Evolutionary conservation across 768 basidiomycete species (phyloP).

Genomic region (Heimioporus sp.): DNA sequence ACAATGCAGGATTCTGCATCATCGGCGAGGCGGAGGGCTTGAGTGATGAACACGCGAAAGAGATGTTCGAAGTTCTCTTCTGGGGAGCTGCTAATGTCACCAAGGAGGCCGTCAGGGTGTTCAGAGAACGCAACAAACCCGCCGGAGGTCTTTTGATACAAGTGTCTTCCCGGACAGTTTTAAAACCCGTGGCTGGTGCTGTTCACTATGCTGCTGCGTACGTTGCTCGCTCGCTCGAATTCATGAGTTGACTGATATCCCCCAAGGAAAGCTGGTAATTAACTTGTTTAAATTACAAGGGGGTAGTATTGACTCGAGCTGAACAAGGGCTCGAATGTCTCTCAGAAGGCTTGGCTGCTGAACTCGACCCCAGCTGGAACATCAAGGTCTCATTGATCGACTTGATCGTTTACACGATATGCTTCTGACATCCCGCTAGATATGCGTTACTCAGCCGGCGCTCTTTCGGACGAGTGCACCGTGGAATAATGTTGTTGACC

Average conservation of each 20-base stretch:
- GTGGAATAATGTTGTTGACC: background rate
- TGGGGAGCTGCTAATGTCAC: conserved; percentile 36
- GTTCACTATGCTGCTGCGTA: conserved; percentile 27
- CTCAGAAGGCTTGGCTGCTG: conserved; percentile 36
- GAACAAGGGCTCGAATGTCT: conserved; percentile 39
- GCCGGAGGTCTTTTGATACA: conserved; percentile 39
- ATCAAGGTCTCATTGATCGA: conserved; percentile 40
- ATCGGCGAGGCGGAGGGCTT: conserved; percentile 39
- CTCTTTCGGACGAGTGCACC: conserved; percentile 17
- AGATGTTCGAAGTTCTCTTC: conserved; percentile 39
- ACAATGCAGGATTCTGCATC: conserved; percentile 37
- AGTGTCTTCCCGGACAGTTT: conserved; percentile 28
- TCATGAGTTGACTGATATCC: background rate
- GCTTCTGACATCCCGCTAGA: conserved; percentile 7
- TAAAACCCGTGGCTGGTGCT: conserved; percentile 18
- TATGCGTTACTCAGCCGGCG: conserved; percentile 25
- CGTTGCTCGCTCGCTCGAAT: conserved; percentile 4
- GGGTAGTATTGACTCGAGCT: background rate
- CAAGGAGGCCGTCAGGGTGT: conserved; percentile 31
- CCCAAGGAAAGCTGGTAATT: conserved; percentile 26
- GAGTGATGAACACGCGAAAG: conserved; percentile 31
- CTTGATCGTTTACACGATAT: background rate
- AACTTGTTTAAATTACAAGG: background rate
- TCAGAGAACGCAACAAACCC: conserved; percentile 40
- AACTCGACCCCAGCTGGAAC: conserved; percentile 47